Evolutionary conservation across 148 eudicot species (phyloP).

Genomic region (Nepenthes gracilis): DNA sequence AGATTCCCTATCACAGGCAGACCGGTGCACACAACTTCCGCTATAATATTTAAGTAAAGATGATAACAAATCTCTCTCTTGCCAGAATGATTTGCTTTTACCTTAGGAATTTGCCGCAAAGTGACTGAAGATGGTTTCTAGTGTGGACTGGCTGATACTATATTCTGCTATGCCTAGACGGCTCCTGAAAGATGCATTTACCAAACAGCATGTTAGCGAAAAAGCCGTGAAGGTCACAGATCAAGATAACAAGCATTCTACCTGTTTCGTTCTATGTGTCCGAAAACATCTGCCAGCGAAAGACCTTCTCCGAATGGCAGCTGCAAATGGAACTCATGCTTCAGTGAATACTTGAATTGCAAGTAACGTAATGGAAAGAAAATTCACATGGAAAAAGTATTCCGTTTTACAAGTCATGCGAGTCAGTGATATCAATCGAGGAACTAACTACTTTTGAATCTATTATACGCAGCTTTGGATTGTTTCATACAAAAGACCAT

Average conservation of each 20-base stretch:
- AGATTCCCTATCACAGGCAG: too few species aligned
- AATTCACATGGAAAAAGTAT: not conserved
- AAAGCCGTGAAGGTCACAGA: not conserved
- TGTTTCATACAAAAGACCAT: too few species aligned
- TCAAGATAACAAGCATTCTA: slow-evolving; percentile 8
- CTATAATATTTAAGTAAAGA: not conserved
- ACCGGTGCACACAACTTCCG: too few species aligned
- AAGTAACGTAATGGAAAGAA: not conserved
- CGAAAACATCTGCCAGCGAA: slow-evolving; percentile 92
- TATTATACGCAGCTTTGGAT: too few species aligned
- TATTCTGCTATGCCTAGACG: slow-evolving; percentile 77
- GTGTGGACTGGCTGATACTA: slow-evolving; percentile 93
- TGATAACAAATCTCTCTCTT: not conserved
- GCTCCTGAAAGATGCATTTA: slow-evolving; percentile 29
- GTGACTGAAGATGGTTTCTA: slow-evolving; percentile 92
- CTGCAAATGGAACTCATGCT: slow-evolving; percentile 20
- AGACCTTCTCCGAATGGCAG: slow-evolving; percentile 58
- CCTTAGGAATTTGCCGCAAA: slow-evolving; percentile 74
- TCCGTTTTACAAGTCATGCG: not conserved
- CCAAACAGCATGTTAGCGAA: not conserved
- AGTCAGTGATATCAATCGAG: not conserved
- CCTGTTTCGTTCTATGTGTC: slow-evolving; percentile 92
- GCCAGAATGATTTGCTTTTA: not conserved
- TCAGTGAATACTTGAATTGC: not conserved
- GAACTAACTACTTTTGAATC: too few species aligned